phyloP scores from a whole-genome alignment of 306 rosid genomes.

The Rosa multiflora region DNA sequence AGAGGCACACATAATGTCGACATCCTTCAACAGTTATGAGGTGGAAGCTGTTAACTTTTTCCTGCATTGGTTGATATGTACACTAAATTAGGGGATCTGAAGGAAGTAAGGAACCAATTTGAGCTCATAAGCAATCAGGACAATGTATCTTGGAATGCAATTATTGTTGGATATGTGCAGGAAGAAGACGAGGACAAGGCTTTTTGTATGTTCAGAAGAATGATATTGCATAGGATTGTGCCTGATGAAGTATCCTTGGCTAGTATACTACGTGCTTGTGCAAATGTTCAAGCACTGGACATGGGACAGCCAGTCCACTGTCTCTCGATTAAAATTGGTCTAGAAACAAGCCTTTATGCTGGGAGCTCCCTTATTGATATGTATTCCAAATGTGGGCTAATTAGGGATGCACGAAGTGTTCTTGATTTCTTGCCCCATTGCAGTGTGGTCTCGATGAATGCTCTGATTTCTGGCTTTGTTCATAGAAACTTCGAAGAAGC shows the following conservation, averaged over 20 bases:
- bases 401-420: slow-evolving; percentile 47
- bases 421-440: slow-evolving; percentile 53
- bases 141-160: slow-evolving; percentile 79
- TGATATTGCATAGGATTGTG: slow-evolving; percentile 45
- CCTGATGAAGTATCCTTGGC: slow-evolving; percentile 84
- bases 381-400: slow-evolving; percentile 38
- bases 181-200: slow-evolving; percentile 57
- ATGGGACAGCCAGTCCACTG: slow-evolving; percentile 70
- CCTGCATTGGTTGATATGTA: slow-evolving; percentile 78
- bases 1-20: too few relatives aligned
- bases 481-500: slow-evolving; percentile 50
- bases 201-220: slow-evolving; percentile 61
- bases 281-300: slow-evolving; percentile 45
- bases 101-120: slow-evolving; percentile 67
- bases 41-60: too few relatives aligned
- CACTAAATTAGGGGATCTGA: slow-evolving; percentile 66
- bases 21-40: too few relatives aligned
- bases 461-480: slow-evolving; percentile 69
- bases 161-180: slow-evolving; percentile 77
- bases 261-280: slow-evolving; percentile 78
- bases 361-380: slow-evolving; percentile 85
- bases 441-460: slow-evolving; percentile 66
- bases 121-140: slow-evolving; percentile 60
- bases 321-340: slow-evolving; percentile 62
- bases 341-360: slow-evolving; percentile 62